A percentile compares a stretch with the other conserved stretches of the same genome.
phyloP scores from a whole-genome alignment of 2,329 filamentous ascomycete species.

The Colletotrichum theobromicola region DNA sequence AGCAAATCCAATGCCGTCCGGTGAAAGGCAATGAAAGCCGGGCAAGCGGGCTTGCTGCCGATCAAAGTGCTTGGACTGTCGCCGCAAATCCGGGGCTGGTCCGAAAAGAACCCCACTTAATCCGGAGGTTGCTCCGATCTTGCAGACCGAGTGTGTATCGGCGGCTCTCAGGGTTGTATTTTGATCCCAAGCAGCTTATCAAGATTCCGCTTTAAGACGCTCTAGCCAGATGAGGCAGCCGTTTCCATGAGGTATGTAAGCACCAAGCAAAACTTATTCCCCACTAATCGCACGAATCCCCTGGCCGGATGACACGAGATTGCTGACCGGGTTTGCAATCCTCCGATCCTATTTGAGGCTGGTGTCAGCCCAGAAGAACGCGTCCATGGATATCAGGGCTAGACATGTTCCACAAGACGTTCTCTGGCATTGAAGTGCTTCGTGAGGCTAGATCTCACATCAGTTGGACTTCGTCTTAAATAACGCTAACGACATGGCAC shows the following conservation, averaged over 20 bases:
- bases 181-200: neutral
- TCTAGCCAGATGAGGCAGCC: neutral
- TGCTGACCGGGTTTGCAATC: neutral
- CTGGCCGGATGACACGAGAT: neutral
- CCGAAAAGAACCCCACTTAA: neutral
- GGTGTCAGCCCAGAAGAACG: neutral
- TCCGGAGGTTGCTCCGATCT: neutral
- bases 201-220: accelerated
- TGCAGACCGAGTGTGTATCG: neutral
- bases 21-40: neutral
- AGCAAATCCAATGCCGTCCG: neutral
- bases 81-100: neutral
- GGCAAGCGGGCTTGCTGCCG: neutral
- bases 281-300: neutral
- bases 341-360: neutral
- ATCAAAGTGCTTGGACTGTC: neutral
- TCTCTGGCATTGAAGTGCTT: neutral
- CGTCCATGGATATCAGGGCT: neutral
- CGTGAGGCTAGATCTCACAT: neutral
- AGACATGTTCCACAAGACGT: neutral
- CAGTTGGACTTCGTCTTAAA: neutral
- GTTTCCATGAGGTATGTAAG: neutral
- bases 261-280: neutral
- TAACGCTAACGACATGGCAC: neutral
- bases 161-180: neutral